Conservation (phyloP, 768 basidiomycete species). For the Coprinopsis strossmayeri region DNA sequence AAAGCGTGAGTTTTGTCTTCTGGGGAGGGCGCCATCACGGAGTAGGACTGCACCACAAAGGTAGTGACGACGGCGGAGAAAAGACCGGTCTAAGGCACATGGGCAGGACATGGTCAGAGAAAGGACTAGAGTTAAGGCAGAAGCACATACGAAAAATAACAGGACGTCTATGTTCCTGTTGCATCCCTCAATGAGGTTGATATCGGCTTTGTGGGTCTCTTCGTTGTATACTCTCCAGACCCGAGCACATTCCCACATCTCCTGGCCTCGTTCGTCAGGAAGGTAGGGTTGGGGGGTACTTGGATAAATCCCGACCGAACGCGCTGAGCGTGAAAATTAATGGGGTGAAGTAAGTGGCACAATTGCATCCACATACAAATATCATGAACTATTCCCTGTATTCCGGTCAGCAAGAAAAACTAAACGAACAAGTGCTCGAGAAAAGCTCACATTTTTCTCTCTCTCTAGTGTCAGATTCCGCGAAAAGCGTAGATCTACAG, state of each 20-base stretch:
- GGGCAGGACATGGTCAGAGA: neutral
- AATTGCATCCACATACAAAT: no score
- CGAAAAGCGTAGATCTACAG: no score
- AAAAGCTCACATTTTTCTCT: no score
- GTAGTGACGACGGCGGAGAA: constrained; percentile 39
- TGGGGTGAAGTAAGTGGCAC: no score
- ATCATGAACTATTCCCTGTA: no score
- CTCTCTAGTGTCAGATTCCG: no score
- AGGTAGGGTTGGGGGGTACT: no score
- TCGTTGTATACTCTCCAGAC: constrained; percentile 40
- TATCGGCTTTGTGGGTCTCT: constrained; percentile 30
- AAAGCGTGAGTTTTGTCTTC: constrained; percentile 29
- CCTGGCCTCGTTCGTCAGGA: constrained; percentile 23
- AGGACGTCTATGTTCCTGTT: constrained; percentile 37
- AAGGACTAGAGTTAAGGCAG: neutral
- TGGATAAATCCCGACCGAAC: no score
- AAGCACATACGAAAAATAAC: constrained; percentile 34
- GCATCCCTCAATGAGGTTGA: constrained; percentile 28
- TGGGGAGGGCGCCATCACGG: constrained; percentile 27
- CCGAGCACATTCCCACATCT: constrained; percentile 26
- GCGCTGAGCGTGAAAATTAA: no score
- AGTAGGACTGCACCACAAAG: constrained; percentile 38
- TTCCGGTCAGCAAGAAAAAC: no score
- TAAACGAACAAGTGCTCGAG: no score
- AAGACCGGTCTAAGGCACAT: constrained; percentile 35